Conservation (phyloP, 768 basidiomycete species). For the Termitomyces bulborhizus region DNA sequence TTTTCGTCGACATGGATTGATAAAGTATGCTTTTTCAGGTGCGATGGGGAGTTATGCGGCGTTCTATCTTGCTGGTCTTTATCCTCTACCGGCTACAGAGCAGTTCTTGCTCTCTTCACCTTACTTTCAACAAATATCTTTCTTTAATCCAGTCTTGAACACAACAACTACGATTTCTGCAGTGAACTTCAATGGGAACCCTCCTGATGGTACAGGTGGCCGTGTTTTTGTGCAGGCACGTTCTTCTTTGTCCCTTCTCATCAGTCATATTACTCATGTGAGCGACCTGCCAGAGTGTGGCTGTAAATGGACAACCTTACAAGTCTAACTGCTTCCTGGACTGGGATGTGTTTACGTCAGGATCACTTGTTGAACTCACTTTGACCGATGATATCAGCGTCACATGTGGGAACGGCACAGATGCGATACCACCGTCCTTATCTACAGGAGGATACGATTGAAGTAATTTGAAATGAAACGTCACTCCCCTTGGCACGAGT, state of each 20-base stretch:
- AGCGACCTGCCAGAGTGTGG: slow-evolving; percentile 39
- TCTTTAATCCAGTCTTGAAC: slow-evolving; percentile 53
- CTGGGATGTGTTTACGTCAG: slow-evolving; percentile 55
- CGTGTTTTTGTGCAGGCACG: slow-evolving; percentile 51
- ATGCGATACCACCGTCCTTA: slow-evolving; percentile 52
- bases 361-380: slow-evolving; percentile 48
- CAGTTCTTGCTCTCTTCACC: slow-evolving; percentile 59
- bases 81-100: slow-evolving; percentile 55
- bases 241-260: not conserved
- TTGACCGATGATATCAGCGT: slow-evolving; percentile 48
- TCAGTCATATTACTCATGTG: not conserved
- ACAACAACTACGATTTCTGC: slow-evolving; percentile 50
- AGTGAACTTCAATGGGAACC: slow-evolving; percentile 47
- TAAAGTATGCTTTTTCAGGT: slow-evolving; percentile 21
- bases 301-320: slow-evolving; percentile 49
- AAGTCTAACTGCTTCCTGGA: slow-evolving; percentile 61
- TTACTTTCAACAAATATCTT: slow-evolving; percentile 53
- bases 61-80: slow-evolving; percentile 55
- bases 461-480: not conserved
- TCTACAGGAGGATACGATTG: slow-evolving; percentile 57
- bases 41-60: slow-evolving; percentile 60
- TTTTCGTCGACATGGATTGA: not conserved
- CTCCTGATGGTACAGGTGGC: slow-evolving; percentile 42
- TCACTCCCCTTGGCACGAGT: not conserved
- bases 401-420: slow-evolving; percentile 39